Conservation (phyloP, 495 filamentous ascomycete species). For the Neurospora hispaniola region DNA sequence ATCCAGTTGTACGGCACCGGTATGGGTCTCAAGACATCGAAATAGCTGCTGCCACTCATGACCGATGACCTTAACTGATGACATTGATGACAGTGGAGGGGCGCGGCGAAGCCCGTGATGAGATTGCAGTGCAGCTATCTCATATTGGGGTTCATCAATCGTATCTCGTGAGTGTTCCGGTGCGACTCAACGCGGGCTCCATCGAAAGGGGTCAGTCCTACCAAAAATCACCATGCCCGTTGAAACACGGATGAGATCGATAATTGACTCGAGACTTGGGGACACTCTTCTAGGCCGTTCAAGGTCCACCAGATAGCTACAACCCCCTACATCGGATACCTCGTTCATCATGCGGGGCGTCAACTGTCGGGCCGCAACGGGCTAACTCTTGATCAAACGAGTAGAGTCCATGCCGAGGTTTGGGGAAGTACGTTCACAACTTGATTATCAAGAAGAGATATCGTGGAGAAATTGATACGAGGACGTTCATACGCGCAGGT, state of each 20-base stretch:
- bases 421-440: background rate
- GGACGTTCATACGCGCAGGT: background rate
- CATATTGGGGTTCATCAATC: background rate
- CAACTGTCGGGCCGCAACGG: background rate
- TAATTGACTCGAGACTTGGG: background rate
- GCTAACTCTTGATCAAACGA: background rate
- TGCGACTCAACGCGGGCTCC: background rate
- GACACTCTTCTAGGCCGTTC: background rate
- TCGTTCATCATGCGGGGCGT: background rate
- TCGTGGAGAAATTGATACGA: background rate
- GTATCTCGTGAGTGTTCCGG: background rate
- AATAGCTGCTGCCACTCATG: background rate
- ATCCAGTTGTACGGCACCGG: background rate
- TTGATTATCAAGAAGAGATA: background rate
- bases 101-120: background rate
- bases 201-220: background rate
- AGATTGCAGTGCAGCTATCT: background rate
- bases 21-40: slow-evolving; percentile 6
- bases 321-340: background rate
- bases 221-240: background rate
- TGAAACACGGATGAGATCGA: background rate
- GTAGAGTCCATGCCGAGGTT: background rate
- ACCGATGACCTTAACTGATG: background rate
- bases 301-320: background rate
- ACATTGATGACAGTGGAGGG: background rate